Percentiles rank a stretch among this genome's conserved stretches.
Evolutionary conservation across 1,284 basidiomycete genomes (phyloP).

Genomic region (Cutaneotrichosporon cyanovorans): DNA sequence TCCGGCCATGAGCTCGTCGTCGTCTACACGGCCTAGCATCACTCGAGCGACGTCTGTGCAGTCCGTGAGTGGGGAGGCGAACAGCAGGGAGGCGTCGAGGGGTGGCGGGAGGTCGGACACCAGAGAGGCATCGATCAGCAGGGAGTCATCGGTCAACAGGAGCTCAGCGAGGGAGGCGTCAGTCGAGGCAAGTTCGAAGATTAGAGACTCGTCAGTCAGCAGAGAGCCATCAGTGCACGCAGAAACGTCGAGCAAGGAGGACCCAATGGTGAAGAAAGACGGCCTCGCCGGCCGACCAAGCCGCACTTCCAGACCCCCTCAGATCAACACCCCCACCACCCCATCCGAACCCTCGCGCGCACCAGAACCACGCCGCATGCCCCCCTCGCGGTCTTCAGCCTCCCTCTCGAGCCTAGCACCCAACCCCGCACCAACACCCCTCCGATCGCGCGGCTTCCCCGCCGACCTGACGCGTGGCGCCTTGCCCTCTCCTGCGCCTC

Average conservation of each 20-base stretch:
- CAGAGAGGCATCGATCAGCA: too few species aligned
- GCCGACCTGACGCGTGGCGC: constrained; percentile 33
- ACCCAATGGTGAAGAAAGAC: too few species aligned
- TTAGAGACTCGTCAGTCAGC: too few species aligned
- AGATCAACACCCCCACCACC: not conserved
- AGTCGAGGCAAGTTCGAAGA: too few species aligned
- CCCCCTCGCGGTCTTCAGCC: constrained; percentile 33
- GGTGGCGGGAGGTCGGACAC: too few species aligned
- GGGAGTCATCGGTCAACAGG: too few species aligned
- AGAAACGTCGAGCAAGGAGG: too few species aligned
- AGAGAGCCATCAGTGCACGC: too few species aligned
- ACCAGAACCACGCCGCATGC: constrained; percentile 21
- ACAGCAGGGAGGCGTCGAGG: too few species aligned
- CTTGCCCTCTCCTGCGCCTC: constrained; percentile 13
- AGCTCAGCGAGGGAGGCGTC: too few species aligned
- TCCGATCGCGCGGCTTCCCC: constrained; percentile 26
- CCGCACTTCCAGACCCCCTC: not conserved
- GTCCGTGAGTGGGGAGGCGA: too few species aligned
- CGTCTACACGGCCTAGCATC: not conserved
- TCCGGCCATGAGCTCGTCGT: not conserved
- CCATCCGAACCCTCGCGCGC: constrained; percentile 18
- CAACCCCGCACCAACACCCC: constrained; percentile 1
- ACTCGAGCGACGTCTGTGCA: not conserved
- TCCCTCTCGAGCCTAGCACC: constrained; percentile 13
- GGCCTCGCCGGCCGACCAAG: not conserved